Evolutionary conservation across 257 asterid genomes (phyloP), one percentile per base, ranked within the genome.

Genomic region (Lycium ferocissimum): DNA sequence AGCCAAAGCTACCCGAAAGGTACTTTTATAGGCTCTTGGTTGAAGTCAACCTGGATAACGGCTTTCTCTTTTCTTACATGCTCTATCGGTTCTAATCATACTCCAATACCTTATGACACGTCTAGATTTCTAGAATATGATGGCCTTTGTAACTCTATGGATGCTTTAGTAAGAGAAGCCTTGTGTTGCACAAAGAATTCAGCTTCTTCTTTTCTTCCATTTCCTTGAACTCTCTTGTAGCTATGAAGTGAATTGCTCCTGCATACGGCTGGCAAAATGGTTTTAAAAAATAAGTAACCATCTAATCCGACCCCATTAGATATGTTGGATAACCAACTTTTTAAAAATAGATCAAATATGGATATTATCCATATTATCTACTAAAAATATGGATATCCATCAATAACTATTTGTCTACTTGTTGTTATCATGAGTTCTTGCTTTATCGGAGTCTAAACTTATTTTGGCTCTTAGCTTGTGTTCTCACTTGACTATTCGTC

Each of bases 1-100:
- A 96, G 88, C 79, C 93, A 7, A 94, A 94, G 90, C 90, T 87
- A 67, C 82, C 87, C 2, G 98, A 94, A 58, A 92, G 96, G 98
- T 93, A 84, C 69, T 33, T 35, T 11, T 73, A 61, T 81, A 40
- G 54, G 83, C 70, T 66, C 40, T 71, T 3, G 53, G 6, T 40
- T 43, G 51, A 13, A 62, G 40, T 62, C 10, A 12, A 9, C 49
- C 18, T 17, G 37, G 5, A 18, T 35, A 3, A n/a, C 59, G 54
- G 10, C n/a, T 82, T 66, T 14, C n/a, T 35, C 17, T 22, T 80
- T 20, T 67, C 75, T 49, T 8, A 2, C 15, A 37, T 51, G 8
- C 38, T 59, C 49, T 35, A n/a, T 38, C 38, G 7, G 33, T 26
- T 26, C 38, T 14, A 38, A 63, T 51, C 45, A 22, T 14, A 14